A percentile compares a stretch with the other conserved stretches of the same genome.
These are phyloP conservation scores for Flaveria robusta DNA, from an alignment of 129 eudicot species.

Conservation along the genomic window DNA sequence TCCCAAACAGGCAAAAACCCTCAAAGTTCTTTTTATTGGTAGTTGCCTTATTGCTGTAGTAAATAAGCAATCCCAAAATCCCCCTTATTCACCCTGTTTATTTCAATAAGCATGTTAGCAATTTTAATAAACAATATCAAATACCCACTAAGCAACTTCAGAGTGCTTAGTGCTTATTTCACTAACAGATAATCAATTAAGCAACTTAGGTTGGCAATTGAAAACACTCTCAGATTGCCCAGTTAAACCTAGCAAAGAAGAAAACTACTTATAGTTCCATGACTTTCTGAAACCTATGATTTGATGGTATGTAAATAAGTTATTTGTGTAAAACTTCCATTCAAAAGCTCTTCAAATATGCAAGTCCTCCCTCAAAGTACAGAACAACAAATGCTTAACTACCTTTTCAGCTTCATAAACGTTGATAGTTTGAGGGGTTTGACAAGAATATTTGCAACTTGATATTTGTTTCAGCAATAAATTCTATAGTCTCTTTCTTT, in stretches of 20 bases:
- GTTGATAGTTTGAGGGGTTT: slow-evolving; percentile 15
- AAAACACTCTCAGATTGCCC: neutral
- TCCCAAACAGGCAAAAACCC: neutral
- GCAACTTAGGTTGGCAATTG: neutral
- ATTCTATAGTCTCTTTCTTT: slow-evolving; percentile 2
- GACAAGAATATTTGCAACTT: neutral
- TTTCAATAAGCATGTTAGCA: neutral
- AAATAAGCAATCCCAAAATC: no score
- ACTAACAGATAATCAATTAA: neutral
- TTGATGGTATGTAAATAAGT: neutral
- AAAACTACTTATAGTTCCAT: neutral
- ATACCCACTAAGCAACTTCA: neutral
- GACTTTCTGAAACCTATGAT: slow-evolving; percentile 5
- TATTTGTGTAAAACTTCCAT: neutral
- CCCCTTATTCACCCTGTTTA: no score
- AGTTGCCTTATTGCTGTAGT: no score
- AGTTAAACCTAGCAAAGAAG: neutral
- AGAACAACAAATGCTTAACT: neutral
- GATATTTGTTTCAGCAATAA: neutral
- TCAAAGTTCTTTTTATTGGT: neutral
- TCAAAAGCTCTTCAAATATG: neutral
- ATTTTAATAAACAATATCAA: neutral
- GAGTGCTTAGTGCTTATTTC: neutral
- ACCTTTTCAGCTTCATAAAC: neutral
- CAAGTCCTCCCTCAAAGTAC: neutral